A percentile compares a stretch with the other conserved stretches of the same genome.
Evolutionary conservation across 305 asterid species (phyloP).

Genomic region (Fraxinus dipetala): DNA sequence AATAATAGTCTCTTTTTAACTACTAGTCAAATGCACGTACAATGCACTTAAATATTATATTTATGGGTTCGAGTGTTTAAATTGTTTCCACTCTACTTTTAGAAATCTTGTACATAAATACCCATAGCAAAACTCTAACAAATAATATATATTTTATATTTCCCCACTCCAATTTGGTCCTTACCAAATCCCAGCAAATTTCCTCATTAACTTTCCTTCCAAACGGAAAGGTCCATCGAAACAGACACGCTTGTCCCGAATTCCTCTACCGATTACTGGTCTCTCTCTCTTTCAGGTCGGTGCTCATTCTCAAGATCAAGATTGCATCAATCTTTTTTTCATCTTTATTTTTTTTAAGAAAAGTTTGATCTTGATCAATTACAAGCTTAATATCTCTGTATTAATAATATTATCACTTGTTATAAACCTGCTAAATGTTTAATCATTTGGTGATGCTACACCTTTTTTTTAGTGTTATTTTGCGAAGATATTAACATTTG

Average conservation of each 20-base stretch:
- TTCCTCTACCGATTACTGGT: neutral
- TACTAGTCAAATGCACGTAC: no score
- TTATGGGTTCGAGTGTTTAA: no score
- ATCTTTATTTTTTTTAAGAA: neutral
- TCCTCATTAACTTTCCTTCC: no score
- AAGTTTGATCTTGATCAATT: neutral
- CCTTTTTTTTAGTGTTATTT: constrained; percentile 14
- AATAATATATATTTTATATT: no score
- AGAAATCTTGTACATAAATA: no score
- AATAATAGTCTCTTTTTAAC: no score
- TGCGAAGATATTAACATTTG: neutral
- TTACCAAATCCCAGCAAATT: no score
- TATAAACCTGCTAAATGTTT: constrained; percentile 1
- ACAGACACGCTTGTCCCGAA: neutral
- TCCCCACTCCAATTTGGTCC: no score
- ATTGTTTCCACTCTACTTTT: no score
- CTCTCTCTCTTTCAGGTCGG: constrained; percentile 23
- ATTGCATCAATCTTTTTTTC: neutral
- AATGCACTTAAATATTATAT: no score
- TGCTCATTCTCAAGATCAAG: constrained; percentile 8
- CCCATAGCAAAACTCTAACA: no score
- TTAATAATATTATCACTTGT: neutral
- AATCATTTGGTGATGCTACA: neutral
- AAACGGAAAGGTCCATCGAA: no score
- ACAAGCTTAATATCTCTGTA: neutral